These are phyloP conservation scores for Pleurotus eryngii DNA, from an alignment of 768 basidiomycete species.

Conservation along the genomic window DNA sequence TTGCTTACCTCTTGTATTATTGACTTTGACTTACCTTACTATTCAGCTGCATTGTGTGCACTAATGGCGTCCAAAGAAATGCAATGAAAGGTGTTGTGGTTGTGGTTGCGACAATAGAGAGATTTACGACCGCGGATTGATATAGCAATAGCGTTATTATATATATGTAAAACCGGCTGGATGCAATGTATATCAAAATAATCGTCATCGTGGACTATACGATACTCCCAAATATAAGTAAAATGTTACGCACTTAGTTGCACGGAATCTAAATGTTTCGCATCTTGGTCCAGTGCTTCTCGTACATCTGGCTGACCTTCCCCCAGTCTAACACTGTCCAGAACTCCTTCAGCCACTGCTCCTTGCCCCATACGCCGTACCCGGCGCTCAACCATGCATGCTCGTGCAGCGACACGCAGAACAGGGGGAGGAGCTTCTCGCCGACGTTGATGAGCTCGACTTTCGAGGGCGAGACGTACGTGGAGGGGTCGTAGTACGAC, in stretches of 20 bases:
- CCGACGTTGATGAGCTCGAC: conserved; percentile 37
- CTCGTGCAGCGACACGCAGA: conserved; percentile 78
- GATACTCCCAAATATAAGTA: too few relatives aligned
- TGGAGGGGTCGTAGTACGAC: conserved; percentile 7
- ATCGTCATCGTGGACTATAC: too few relatives aligned
- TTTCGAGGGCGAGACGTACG: conserved; percentile 7
- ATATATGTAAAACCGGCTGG: conserved; percentile 5
- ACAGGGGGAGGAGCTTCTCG: conserved; percentile 64
- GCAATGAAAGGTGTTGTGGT: not conserved
- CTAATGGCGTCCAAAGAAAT: conserved; percentile 27
- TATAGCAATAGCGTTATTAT: conserved; percentile 3
- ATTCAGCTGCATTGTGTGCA: conserved; percentile 81
- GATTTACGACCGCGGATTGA: not conserved
- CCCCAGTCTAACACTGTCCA: conserved; percentile 83
- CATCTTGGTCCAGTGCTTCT: conserved; percentile 7
- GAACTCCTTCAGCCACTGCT: conserved; percentile 79
- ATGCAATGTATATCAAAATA: not conserved
- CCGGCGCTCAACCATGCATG: conserved; percentile 85
- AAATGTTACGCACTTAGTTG: too few relatives aligned
- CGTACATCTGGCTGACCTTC: conserved; percentile 45
- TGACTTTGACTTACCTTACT: not conserved
- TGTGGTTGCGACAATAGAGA: conserved; percentile 2
- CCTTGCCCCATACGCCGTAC: conserved; percentile 90
- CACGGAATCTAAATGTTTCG: not conserved
- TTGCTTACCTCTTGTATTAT: conserved; percentile 5